A percentile compares a stretch with the other conserved stretches of the same genome.
Conservation (phyloP, 305 asterid genomes). For the Solanum hybrid region DNA sequence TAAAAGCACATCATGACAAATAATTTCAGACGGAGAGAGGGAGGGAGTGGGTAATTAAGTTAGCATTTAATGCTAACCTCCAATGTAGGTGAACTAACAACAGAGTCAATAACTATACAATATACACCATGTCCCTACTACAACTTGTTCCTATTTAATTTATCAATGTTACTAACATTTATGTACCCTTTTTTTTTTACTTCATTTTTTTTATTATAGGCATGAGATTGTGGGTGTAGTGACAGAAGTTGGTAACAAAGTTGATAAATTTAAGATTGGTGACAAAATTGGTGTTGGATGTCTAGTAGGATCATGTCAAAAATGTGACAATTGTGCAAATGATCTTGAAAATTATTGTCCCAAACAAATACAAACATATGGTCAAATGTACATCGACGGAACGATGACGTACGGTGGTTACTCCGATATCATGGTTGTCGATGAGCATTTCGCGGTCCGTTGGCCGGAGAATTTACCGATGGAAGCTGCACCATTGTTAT, state of each 20-base stretch:
- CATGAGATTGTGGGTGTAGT: slow-evolving; percentile 58
- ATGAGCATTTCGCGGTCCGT: slow-evolving; percentile 36
- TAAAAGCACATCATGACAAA: too few species aligned
- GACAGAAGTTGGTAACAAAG: slow-evolving; percentile 54
- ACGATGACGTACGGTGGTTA: slow-evolving; percentile 43
- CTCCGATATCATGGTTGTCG: slow-evolving; percentile 41
- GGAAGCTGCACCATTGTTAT: slow-evolving; percentile 51
- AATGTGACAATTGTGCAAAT: slow-evolving; percentile 30
- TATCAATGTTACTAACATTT: not conserved
- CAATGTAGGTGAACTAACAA: not conserved
- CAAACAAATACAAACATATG: slow-evolving; percentile 20
- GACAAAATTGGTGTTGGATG: slow-evolving; percentile 65
- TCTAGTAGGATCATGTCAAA: slow-evolving; percentile 52
- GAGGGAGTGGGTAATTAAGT: not conserved
- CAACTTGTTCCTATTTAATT: not conserved
- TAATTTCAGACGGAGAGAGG: too few species aligned
- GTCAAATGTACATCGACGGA: slow-evolving; percentile 26
- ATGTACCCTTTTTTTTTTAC: not conserved
- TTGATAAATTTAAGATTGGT: slow-evolving; percentile 37
- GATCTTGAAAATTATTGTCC: slow-evolving; percentile 50
- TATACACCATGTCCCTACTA: not conserved
- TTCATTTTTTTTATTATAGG: slow-evolving; percentile 10
- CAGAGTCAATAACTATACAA: not conserved
- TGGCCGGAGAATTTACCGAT: slow-evolving; percentile 53
- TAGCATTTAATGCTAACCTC: not conserved